A percentile compares a stretch with the other conserved stretches of the same genome.
These are phyloP conservation scores for Suhomyces pyralidae DNA, from an alignment of 805 yeast genomes.

Conservation along the genomic window DNA sequence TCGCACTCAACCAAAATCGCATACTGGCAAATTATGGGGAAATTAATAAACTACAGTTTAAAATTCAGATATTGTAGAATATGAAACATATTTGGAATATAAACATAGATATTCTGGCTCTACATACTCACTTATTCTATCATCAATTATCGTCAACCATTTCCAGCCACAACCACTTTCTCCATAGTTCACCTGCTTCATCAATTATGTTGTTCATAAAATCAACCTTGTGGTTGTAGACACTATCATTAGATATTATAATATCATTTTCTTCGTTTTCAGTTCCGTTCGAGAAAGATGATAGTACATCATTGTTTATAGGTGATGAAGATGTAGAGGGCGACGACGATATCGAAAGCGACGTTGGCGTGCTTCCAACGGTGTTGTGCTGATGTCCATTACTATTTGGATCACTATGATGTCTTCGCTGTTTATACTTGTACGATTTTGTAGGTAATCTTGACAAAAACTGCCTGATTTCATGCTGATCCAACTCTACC, in stretches of 20 bases:
- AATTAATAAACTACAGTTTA: background rate
- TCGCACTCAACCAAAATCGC: background rate
- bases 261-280: slow-evolving; percentile 5
- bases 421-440: slow-evolving; percentile 33
- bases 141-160: slow-evolving; percentile 29
- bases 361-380: slow-evolving; percentile 2
- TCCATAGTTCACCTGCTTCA: slow-evolving; percentile 86
- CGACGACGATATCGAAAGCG: slow-evolving; percentile 11
- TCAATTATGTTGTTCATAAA: slow-evolving; percentile 71
- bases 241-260: slow-evolving; percentile 31
- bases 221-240: slow-evolving; percentile 44
- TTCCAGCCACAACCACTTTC: slow-evolving; percentile 67
- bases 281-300: slow-evolving; percentile 1
- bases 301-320: slow-evolving; percentile 1
- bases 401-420: background rate
- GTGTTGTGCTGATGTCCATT: background rate
- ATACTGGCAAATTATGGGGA: background rate
- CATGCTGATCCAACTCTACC: slow-evolving; percentile 86
- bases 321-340: slow-evolving; percentile 11
- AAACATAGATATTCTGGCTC: background rate
- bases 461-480: slow-evolving; percentile 73
- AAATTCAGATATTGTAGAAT: background rate
- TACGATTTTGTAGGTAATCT: slow-evolving; percentile 49
- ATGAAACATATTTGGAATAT: background rate
- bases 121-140: background rate